Conservation (phyloP, 371 early-diverging fungal genomes). For the Mortierella polycephala region DNA sequence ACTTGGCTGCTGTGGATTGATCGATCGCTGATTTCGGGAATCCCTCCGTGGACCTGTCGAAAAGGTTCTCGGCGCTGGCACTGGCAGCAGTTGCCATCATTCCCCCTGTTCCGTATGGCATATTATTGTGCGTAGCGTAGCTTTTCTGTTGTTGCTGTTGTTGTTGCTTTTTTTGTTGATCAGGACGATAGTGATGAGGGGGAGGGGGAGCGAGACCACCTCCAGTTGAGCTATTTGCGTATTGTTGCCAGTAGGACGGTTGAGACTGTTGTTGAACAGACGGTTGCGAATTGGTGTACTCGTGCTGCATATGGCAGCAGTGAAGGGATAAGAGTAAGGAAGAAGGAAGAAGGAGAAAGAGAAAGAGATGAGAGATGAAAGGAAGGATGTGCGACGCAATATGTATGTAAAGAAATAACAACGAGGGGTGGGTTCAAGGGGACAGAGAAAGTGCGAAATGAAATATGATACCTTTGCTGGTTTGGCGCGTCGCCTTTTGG, state of each 20-base stretch:
- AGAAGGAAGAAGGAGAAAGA: constrained; percentile 1
- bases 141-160: constrained; percentile 5
- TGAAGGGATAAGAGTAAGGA: constrained; percentile 1
- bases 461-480: too few species aligned
- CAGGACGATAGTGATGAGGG: too few species aligned
- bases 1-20: constrained; percentile 86
- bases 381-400: not conserved
- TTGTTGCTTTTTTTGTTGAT: constrained; percentile 7
- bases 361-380: not conserved
- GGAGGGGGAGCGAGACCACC: constrained; percentile 1
- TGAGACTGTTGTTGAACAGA: constrained; percentile 22
- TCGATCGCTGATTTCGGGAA: constrained; percentile 84
- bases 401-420: not conserved
- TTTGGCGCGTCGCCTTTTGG: too few species aligned
- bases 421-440: not conserved
- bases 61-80: constrained; percentile 34
- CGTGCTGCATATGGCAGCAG: constrained; percentile 22
- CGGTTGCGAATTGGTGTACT: constrained; percentile 5
- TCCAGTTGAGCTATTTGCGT: too few species aligned
- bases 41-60: constrained; percentile 69
- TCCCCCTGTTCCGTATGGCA: constrained; percentile 24
- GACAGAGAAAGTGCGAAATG: too few species aligned
- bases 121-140: constrained; percentile 7
- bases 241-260: too few species aligned
- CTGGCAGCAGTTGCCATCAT: constrained; percentile 18